These are phyloP conservation scores for Trichophyton equinum DNA, from an alignment of 2,329 filamentous ascomycete genomes.

Conservation along the genomic window DNA sequence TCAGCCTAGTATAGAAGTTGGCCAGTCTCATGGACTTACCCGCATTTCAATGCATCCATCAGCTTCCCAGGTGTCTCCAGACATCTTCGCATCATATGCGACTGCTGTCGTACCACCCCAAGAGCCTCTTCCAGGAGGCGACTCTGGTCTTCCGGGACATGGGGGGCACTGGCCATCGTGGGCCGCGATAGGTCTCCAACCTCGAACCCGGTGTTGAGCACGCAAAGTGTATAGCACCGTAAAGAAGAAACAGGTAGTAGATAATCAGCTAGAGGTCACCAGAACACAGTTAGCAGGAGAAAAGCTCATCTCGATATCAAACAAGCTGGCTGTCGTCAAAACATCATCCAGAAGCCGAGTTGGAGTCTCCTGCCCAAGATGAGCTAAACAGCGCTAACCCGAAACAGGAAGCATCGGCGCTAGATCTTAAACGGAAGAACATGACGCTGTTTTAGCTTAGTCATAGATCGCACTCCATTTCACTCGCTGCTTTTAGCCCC, in stretches of 20 bases:
- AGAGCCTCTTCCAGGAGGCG: constrained; percentile 95
- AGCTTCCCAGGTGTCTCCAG: constrained; percentile 95
- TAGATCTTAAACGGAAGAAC: too few species aligned
- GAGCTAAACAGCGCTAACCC: background rate
- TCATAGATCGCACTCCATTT: background rate
- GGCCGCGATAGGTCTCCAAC: background rate
- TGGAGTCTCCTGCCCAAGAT: background rate
- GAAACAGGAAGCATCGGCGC: background rate
- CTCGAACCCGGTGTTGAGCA: background rate
- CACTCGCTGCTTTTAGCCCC: background rate
- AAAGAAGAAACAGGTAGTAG: too few species aligned
- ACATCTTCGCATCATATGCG: constrained; percentile 91
- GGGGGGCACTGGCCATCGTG: constrained; percentile 24
- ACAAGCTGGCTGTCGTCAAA: background rate
- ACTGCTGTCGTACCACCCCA: constrained; percentile 92
- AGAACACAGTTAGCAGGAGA: background rate
- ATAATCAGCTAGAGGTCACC: background rate
- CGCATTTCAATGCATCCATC: constrained; percentile 99
- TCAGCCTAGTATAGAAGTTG: background rate
- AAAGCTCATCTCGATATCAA: background rate
- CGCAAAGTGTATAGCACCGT: background rate
- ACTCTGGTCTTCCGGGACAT: constrained; percentile 65
- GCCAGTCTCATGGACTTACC: constrained; percentile 46
- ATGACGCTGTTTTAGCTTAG: background rate
- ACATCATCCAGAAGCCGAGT: background rate